Base-by-base conservation (phyloP, 1,284 basidiomycete genomes). In the Moesziomyces sp. region DNA sequence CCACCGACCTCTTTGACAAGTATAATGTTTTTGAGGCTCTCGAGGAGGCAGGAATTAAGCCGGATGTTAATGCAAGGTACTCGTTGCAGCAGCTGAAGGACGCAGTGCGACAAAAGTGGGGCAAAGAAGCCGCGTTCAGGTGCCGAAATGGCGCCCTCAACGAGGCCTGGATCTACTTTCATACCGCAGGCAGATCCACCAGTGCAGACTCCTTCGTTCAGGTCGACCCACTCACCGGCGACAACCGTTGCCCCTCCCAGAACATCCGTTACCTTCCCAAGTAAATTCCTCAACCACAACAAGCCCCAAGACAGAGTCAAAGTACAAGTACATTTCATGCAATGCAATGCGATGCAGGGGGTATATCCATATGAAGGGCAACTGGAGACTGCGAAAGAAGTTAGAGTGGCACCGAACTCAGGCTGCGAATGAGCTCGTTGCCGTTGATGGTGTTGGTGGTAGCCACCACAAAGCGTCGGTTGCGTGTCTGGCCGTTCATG, bases 401-500 rank as follows among this genome's bases (percentile, higher is more conserved):
- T 56, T 47, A 69, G 28, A 50, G 44, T 2, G 26, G 34, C 46
- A 47, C 47, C 6, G 40, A 52, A 26, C 58, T 52, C 5, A 78
- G 53, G 38, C 65, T 56, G 2, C 24, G n/a, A 7, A 81, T 56
- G 63, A 81, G 48, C 19, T 24, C 48, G 24, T 77, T 71, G 16
- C 78, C 80, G 35, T 66, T 78, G 46, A 80, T 68, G n/a, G 70
- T 75, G 35, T 74, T 74, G 9, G 80, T 82, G 19, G 80, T 80
- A 3, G 78, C 78, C 4, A 76, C 58, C 28, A 83, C 53, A 35
- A 78, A 83, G 3, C 81, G 43, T 14, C 81, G 56, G 34, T 76
- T 76, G 10, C 68, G 62, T 18, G 78, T 81, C 51, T 80, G 76
- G 76, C 89, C 88, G 64, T 89, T 88, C 84, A 96, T 91, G 91